A percentile compares a stretch with the other conserved stretches of the same genome.
phyloP scores from a whole-genome alignment of 495 filamentous ascomycete genomes.

The Chaetomidium leptoderma region DNA sequence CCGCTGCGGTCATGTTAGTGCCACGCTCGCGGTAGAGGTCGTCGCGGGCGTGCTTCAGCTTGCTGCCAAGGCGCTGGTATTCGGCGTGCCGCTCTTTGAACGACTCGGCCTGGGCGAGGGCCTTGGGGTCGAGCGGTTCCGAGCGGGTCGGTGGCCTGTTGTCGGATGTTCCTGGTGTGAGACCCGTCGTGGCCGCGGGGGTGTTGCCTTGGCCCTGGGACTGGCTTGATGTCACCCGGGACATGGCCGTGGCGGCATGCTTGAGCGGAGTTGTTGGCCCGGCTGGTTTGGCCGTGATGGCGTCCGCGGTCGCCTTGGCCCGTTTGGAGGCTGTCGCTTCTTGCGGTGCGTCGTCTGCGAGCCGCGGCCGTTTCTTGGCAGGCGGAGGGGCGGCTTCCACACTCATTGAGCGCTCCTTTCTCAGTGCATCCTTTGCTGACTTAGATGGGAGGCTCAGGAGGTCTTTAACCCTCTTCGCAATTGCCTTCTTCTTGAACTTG shows the following conservation, averaged over 20 bases:
- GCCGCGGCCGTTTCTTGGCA: conserved; percentile 43
- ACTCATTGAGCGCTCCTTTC: conserved; percentile 38
- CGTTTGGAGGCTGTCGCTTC: conserved; percentile 32
- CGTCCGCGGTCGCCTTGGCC: conserved; percentile 27
- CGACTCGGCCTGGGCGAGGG: conserved; percentile 20
- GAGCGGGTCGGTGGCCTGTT: conserved; percentile 32
- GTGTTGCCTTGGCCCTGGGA: conserved; percentile 41
- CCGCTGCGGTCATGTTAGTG: conserved; percentile 15
- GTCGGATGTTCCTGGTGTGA: conserved; percentile 40
- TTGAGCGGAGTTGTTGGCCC: conserved; percentile 43
- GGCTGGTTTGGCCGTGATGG: conserved; percentile 25
- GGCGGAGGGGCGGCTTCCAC: conserved; percentile 37
- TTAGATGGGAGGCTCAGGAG: conserved; percentile 44
- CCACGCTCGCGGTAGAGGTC: conserved; percentile 30
- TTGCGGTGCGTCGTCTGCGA: conserved; percentile 28
- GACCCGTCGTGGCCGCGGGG: conserved; percentile 35
- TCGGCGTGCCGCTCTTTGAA: conserved; percentile 23
- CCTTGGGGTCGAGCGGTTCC: conserved; percentile 21
- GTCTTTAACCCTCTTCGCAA: conserved; percentile 39
- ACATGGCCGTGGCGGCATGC: conserved; percentile 42
- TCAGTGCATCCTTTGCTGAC: conserved; percentile 37
- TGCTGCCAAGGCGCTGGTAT: conserved; percentile 34
- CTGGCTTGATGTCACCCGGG: conserved; percentile 45
- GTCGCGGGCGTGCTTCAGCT: conserved; percentile 46
- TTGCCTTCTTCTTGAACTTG: conserved; percentile 44